Base-by-base conservation (phyloP, 495 filamentous ascomycete species). In the Lasiosphaeriaceae sp. region DNA sequence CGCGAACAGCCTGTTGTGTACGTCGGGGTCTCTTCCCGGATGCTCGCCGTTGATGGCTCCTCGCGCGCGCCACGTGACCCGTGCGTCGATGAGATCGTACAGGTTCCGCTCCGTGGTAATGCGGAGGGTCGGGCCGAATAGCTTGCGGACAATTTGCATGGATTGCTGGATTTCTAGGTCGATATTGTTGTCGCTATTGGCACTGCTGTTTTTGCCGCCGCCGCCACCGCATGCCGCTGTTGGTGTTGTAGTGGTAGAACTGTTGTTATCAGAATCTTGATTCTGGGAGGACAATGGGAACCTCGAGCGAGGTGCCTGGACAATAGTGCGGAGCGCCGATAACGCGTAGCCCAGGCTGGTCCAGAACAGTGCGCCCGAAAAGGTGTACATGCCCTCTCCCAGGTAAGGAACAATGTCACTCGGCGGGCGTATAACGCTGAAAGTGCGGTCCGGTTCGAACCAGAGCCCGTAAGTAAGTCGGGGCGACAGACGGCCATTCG, bases 41-140 rank as follows among this genome's bases (percentile, higher is more conserved):
- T 55, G 57, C 39, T 60, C 57, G 41, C 52, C 52, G 16, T 52
- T 24, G 20, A 60, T 51, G 37, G 20, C 51, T n/a, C 57, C 57
- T 11, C 44, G 54, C n/a, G 11, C 31, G 16, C 52, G 52, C 52
- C 52, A 60, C 12, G 23, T 23, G 46, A 55, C 54, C 24, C 57
- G 52, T 17, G 57, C 57, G 52, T 60, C 47, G 57, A 60, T 51
- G 47, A 60, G 37, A 41, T 60, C 57, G 57, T 55, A 22, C 11
- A 60, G 19, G 2, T 26, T 51, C 14, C 50, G 52, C 5, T 49
- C 44, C 0, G 52, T 37, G 26, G 23, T 16, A 8, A 21, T 21
- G 46, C 43, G 31, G 23, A 55, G 29, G 6, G 47, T 60, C 11
- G 35, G 46, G n/a, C 50, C 50, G 34, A 60, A 60, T 16, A 51